Evolutionary conservation across 129 eudicot genomes (phyloP).

Genomic region (Ambrosia trifida): DNA sequence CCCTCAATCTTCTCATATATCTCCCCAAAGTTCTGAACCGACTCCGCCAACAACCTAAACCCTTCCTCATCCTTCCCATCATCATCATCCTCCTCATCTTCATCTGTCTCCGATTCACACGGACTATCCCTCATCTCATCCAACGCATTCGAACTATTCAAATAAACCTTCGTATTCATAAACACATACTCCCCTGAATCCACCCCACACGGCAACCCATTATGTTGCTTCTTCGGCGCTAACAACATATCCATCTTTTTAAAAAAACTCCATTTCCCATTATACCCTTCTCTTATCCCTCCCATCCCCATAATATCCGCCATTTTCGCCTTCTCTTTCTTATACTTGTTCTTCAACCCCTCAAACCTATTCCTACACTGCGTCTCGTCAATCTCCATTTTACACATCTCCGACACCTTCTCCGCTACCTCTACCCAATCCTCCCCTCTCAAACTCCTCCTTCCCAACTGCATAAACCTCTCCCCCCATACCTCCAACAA

Average conservation of each 20-base stretch:
- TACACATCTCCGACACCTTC: slow-evolving; percentile 63
- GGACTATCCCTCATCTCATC: slow-evolving; percentile 99
- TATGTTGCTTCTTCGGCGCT: slow-evolving; percentile 50
- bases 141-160: slow-evolving; percentile 68
- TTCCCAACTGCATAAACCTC: slow-evolving; percentile 68
- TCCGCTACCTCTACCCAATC: slow-evolving; percentile 92
- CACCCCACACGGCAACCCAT: slow-evolving; percentile 84
- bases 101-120: slow-evolving; percentile 59
- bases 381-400: slow-evolving; percentile 48
- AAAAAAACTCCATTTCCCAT: slow-evolving; percentile 55
- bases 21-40: slow-evolving; percentile 78
- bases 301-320: slow-evolving; percentile 55
- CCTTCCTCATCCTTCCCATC: slow-evolving; percentile 36
- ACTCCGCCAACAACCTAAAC: slow-evolving; percentile 72
- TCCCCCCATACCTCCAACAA: slow-evolving; percentile 82
- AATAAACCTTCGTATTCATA: slow-evolving; percentile 77
- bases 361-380: slow-evolving; percentile 76
- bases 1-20: slow-evolving; percentile 91
- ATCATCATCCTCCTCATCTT: slow-evolving; percentile 50
- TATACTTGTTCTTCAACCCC: slow-evolving; percentile 74
- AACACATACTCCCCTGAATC: slow-evolving; percentile 97
- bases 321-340: slow-evolving; percentile 70
- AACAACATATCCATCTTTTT: slow-evolving; percentile 87
- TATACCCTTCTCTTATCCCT: slow-evolving; percentile 43
- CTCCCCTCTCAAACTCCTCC: slow-evolving; percentile 74